Evolutionary conservation across 177 flowering plant genomes (phyloP).

Genomic region (Vitis hybrid): DNA sequence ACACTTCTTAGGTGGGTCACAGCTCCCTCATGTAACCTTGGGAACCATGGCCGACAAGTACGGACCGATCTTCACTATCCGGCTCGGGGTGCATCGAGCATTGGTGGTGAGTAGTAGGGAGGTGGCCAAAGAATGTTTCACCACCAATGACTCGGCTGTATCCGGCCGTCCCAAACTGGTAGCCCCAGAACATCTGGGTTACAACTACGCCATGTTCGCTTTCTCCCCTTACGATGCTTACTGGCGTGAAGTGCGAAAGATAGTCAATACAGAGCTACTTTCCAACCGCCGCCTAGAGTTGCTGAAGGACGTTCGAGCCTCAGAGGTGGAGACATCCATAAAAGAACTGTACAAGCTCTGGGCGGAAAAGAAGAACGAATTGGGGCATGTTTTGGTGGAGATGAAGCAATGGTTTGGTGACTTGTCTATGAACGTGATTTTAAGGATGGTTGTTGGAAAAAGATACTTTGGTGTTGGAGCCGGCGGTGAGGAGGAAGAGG

Average conservation of each 20-base stretch:
- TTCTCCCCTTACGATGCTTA: constrained; percentile 14
- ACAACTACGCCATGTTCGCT: constrained; percentile 15
- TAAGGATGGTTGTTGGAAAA: constrained; percentile 27
- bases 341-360: constrained; percentile 22
- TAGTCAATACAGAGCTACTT: constrained; percentile 24
- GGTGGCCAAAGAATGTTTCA: constrained; percentile 1
- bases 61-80: constrained; percentile 13
- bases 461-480: constrained; percentile 12
- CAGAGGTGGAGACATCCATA: constrained; percentile 15
- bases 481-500: constrained; percentile 10
- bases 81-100: constrained; percentile 1
- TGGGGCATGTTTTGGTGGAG: constrained; percentile 13
- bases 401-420: constrained; percentile 31
- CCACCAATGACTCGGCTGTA: background rate
- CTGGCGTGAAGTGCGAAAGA: constrained; percentile 30
- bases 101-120: constrained; percentile 9
- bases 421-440: constrained; percentile 17
- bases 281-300: constrained; percentile 27
- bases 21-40: constrained; percentile 4
- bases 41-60: constrained; percentile 9
- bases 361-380: background rate
- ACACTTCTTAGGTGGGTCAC: background rate
- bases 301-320: constrained; percentile 19
- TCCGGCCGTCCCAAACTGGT: constrained; percentile 8
- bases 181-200: constrained; percentile 1